These are phyloP conservation scores for Apophysomyces variabilis DNA, from an alignment of 371 early-diverging fungal genomes.

Conservation along the genomic window DNA sequence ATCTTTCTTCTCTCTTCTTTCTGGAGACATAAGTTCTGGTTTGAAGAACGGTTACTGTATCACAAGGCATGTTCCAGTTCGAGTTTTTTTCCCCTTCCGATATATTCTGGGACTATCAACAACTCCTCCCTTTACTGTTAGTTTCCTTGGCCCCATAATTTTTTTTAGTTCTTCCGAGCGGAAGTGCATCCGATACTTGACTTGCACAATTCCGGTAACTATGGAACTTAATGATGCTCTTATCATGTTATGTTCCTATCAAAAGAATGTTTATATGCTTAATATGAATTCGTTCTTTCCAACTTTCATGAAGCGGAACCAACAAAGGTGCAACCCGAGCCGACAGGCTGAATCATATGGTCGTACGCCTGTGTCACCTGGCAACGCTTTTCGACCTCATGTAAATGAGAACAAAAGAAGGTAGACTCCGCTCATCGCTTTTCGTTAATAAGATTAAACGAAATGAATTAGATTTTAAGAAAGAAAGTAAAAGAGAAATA, in stretches of 20 bases:
- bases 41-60: background rate
- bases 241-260: background rate
- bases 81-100: background rate
- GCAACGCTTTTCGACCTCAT: background rate
- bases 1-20: too few species aligned
- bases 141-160: background rate
- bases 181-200: background rate
- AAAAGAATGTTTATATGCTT: too few species aligned
- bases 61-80: background rate
- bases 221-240: background rate
- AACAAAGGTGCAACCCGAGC: conserved; percentile 6
- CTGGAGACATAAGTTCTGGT: background rate
- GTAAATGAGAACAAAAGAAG: background rate
- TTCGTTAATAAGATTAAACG: too few species aligned
- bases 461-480: too few species aligned
- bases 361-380: conserved; percentile 9
- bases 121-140: background rate
- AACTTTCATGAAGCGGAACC: background rate
- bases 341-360: conserved; percentile 12
- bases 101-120: background rate
- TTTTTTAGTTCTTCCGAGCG: background rate
- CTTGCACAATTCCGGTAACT: background rate
- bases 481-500: too few species aligned
- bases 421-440: background rate
- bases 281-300: background rate